Base-by-base conservation (phyloP, 371 early-diverging fungal species). In the Mucor piriformis region DNA sequence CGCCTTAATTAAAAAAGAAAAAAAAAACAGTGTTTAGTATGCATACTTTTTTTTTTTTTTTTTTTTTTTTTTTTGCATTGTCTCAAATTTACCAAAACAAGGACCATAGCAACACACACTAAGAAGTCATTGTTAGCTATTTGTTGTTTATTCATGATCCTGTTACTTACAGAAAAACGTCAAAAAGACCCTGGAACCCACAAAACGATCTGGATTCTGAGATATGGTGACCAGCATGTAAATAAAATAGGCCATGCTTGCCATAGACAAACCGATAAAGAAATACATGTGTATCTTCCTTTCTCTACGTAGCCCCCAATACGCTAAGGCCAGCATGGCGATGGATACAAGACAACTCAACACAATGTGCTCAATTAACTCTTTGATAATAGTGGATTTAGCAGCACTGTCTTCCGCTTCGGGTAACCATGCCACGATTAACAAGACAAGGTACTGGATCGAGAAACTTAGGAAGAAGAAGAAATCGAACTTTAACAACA, bases 381-480 rank as follows among this genome's bases (percentile, higher is more conserved):
- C 65, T 13, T 67, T 64, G 12, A 80, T 43, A 12, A 72, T 61
- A 7, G 16, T 67, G 65, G 72, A 83, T 80, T 68, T 92, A 85
- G 29, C 83, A 67, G 63, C 90, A 83, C 46, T 46, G 38, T 38
- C 68, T 7, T 16, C 59, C 52, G 70, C 63, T 63, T 42, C 76
- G 57, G 64, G 73, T 66, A 73, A 70, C 81, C 64, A 88, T 18
- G 65, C 72, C 8, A 78, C 82, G 6, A 94, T 85, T 42, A 96
- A 68, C 18, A 92, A 82, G 0, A 64, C 83, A 37, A 96, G 83
- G 66, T 92, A 95, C 64, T 95, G 94, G n/a, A 93, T 82, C 6
- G 92, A 88, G 61, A 95, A 94, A 0, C 92, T 89, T 16, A 93
- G 72, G 61, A 92, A 88, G 70, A 94, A 92, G 65, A 95, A 95